These are phyloP conservation scores for Aureobasidium namibiae DNA, from an alignment of 2,329 filamentous ascomycete species.

Conservation along the genomic window DNA sequence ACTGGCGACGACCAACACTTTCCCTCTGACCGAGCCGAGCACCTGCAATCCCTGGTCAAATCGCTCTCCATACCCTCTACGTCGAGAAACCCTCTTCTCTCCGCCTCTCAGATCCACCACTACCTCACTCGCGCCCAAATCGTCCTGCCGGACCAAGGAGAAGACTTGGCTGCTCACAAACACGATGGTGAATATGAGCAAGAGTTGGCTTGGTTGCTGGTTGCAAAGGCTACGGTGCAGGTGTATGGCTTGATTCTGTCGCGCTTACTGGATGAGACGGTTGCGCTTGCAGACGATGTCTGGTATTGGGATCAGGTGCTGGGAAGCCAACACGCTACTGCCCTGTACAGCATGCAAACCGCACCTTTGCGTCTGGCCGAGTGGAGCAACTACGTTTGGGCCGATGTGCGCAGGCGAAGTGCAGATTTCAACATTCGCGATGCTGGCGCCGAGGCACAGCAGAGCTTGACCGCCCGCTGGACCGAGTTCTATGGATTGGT, in stretches of 20 bases:
- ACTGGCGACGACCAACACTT: conserved; percentile 13
- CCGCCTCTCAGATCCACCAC: conserved; percentile 9
- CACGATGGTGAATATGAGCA: conserved; percentile 49
- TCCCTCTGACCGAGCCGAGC: conserved; percentile 22
- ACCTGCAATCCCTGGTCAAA: conserved; percentile 21
- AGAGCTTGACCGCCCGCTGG: conserved; percentile 23
- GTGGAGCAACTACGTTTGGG: conserved; percentile 63
- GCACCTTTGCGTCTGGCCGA: conserved; percentile 67
- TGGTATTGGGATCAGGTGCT: conserved; percentile 94
- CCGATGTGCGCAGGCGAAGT: conserved; percentile 44
- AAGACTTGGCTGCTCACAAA: not conserved
- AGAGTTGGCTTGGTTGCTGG: conserved; percentile 82
- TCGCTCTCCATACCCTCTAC: conserved; percentile 14
- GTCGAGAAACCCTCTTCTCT: conserved; percentile 13
- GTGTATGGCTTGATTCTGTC: conserved; percentile 74
- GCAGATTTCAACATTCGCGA: conserved; percentile 18
- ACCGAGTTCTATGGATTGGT: conserved; percentile 69
- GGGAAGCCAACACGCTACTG: conserved; percentile 67
- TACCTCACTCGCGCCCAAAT: conserved; percentile 11
- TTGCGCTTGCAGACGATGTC: conserved; percentile 75
- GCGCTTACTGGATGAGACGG: conserved; percentile 71
- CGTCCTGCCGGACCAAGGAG: conserved; percentile 5
- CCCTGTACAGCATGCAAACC: conserved; percentile 78
- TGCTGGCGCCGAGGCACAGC: conserved; percentile 24
- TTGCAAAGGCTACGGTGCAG: conserved; percentile 88